Conservation (phyloP, 768 basidiomycete genomes). For the Pholiota conissans region DNA sequence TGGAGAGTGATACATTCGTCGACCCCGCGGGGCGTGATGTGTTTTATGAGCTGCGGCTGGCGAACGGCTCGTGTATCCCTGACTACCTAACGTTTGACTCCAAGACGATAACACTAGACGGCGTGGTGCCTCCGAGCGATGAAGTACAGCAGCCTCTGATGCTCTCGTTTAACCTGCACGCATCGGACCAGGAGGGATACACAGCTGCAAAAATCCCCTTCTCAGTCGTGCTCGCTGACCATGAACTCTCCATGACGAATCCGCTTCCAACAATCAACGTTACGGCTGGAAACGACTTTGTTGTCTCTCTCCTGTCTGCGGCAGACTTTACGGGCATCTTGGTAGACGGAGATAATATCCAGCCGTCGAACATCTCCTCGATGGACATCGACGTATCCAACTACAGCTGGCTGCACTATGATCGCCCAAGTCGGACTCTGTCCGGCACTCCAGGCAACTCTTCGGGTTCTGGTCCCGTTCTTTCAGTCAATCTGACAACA, state of each 20-base stretch:
- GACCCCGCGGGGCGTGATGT: constrained; percentile 38
- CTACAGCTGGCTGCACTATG: constrained; percentile 64
- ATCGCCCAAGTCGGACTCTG: constrained; percentile 53
- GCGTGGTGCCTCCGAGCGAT: constrained; percentile 61
- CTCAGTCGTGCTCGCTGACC: constrained; percentile 61
- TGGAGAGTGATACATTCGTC: constrained; percentile 63
- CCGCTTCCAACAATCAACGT: constrained; percentile 70
- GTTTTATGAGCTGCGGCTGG: constrained; percentile 63
- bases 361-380: constrained; percentile 54
- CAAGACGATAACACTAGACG: constrained; percentile 70
- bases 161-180: constrained; percentile 59
- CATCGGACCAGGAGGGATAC: constrained; percentile 74
- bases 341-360: constrained; percentile 60
- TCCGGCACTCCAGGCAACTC: constrained; percentile 62
- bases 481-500: constrained; percentile 66
- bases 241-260: constrained; percentile 59
- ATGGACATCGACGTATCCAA: constrained; percentile 60
- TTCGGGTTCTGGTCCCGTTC: constrained; percentile 29
- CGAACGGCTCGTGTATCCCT: constrained; percentile 72
- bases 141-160: constrained; percentile 36
- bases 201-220: constrained; percentile 61
- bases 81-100: constrained; percentile 75
- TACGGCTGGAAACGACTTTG: constrained; percentile 56
- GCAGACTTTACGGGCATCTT: constrained; percentile 64
- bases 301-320: constrained; percentile 49